phyloP scores from a whole-genome alignment of 2,329 filamentous ascomycete species.

The Paecilomyces variotii region DNA sequence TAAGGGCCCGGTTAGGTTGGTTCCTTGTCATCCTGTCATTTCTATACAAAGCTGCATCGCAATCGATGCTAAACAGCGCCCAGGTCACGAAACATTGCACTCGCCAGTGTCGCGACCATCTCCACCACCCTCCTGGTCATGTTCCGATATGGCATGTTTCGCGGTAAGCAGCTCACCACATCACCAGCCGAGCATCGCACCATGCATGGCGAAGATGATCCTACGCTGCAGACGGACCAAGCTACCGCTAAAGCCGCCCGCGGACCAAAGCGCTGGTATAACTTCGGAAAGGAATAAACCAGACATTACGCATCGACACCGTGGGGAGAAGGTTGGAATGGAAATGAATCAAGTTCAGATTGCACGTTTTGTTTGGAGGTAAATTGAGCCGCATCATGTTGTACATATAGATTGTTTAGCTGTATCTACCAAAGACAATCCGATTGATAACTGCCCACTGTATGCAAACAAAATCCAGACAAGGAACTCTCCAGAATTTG shows the following conservation, averaged over 20 bases:
- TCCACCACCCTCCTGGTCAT: slow-evolving; percentile 12
- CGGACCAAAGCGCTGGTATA: not conserved
- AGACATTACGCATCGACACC: not conserved
- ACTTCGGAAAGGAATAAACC: not conserved
- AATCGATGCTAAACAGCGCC: not conserved
- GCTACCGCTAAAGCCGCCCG: not conserved
- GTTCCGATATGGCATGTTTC: slow-evolving; percentile 11
- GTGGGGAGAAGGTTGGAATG: not conserved
- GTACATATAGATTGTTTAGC: not conserved
- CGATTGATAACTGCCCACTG: not conserved
- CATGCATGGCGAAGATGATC: slow-evolving; percentile 7
- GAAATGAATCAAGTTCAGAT: not conserved
- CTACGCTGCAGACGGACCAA: not conserved
- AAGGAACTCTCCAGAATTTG: not conserved
- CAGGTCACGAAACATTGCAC: slow-evolving; percentile 14
- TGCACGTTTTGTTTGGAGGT: not conserved
- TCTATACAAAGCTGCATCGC: not conserved
- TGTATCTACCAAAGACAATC: not conserved
- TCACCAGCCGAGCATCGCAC: slow-evolving; percentile 10
- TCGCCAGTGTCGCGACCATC: slow-evolving; percentile 14
- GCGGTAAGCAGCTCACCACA: slow-evolving; percentile 4
- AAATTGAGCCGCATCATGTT: not conserved
- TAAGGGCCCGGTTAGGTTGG: slow-evolving; percentile 4
- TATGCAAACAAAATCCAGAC: not conserved
- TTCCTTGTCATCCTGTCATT: not conserved